Conservation (phyloP, 257 asterid species). For the Plantago elongata region DNA sequence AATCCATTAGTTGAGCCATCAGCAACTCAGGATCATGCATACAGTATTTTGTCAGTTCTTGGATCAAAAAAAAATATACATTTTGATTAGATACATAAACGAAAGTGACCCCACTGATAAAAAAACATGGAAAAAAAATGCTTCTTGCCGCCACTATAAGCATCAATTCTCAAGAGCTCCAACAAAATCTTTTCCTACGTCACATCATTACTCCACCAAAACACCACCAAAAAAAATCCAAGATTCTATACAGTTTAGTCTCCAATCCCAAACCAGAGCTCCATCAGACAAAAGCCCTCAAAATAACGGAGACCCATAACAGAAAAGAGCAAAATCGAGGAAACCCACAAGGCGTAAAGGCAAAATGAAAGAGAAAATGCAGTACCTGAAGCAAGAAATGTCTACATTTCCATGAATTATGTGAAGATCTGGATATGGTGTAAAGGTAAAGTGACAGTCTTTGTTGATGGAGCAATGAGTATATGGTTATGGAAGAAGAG, state of each 20-base stretch:
- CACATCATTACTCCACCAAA: slow-evolving; percentile 29
- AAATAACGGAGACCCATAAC: slow-evolving; percentile 13
- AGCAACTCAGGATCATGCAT: slow-evolving; percentile 25
- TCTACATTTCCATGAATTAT: slow-evolving; percentile 30
- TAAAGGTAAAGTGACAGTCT: not conserved
- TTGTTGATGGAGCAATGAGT: not conserved
- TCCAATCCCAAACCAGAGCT: slow-evolving; percentile 23
- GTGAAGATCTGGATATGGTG: slow-evolving; percentile 30
- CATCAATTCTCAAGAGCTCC: slow-evolving; percentile 7
- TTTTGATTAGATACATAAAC: slow-evolving; percentile 16
- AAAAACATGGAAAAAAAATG: slow-evolving; percentile 12
- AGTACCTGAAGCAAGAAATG: slow-evolving; percentile 28
- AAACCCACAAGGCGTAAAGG: not conserved
- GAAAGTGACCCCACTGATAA: slow-evolving; percentile 44
- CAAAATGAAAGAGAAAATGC: slow-evolving; percentile 17
- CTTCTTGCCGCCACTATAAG: slow-evolving; percentile 20
- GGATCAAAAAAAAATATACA: slow-evolving; percentile 19
- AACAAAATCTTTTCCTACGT: slow-evolving; percentile 28
- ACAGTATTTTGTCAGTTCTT: slow-evolving; percentile 31
- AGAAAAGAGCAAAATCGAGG: slow-evolving; percentile 3
- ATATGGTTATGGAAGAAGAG: slow-evolving; percentile 25
- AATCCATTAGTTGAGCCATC: slow-evolving; percentile 30
- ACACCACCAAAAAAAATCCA: slow-evolving; percentile 7
- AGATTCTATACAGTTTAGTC: slow-evolving; percentile 2
- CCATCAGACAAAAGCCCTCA: slow-evolving; percentile 5